Evolutionary conservation across 2,329 filamentous ascomycete species (phyloP).

Genomic region (Akanthomyces muscarius): DNA sequence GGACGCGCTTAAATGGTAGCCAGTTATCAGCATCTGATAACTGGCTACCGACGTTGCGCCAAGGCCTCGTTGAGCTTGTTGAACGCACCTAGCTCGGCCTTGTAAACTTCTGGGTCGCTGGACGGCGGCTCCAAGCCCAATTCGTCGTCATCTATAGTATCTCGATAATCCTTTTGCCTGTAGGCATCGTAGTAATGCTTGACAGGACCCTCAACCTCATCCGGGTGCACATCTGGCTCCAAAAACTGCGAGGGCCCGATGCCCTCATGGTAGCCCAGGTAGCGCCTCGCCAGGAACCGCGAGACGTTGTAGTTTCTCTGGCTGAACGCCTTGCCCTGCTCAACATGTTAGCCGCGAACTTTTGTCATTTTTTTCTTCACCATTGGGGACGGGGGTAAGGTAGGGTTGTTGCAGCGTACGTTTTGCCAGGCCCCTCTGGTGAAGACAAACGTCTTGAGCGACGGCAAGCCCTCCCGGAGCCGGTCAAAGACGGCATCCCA

Average conservation of each 20-base stretch:
- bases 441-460: background rate
- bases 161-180: background rate
- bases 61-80: background rate
- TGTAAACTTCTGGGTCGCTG: background rate
- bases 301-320: background rate
- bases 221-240: background rate
- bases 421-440: background rate
- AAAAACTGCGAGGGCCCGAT: background rate
- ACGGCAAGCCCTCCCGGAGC: background rate
- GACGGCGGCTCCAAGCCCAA: background rate
- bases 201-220: background rate
- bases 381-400: background rate
- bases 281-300: background rate
- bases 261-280: background rate
- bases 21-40: too few species aligned
- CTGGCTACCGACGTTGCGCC: background rate
- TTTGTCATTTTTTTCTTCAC: background rate
- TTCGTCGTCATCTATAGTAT: background rate
- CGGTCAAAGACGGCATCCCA: background rate
- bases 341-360: background rate
- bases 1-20: too few species aligned
- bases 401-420: background rate
- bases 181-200: background rate
- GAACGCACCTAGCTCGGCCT: background rate
- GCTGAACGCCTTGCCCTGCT: background rate